phyloP scores from a whole-genome alignment of 2,329 filamentous ascomycete genomes.

The Ustilaginoidea virens region DNA sequence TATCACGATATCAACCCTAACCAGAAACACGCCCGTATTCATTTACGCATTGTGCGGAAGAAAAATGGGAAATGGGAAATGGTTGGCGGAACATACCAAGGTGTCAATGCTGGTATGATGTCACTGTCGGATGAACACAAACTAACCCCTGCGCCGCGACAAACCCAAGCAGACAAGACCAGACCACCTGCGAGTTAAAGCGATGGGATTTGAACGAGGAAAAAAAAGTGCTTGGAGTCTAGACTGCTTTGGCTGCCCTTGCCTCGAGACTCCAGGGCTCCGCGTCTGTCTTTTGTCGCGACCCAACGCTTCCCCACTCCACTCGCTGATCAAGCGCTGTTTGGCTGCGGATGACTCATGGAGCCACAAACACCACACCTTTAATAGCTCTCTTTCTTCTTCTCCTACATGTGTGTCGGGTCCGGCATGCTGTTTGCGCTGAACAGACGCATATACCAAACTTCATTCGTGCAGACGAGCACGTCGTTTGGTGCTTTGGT shows the following conservation, averaged over 20 bases:
- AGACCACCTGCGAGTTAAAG: too few species aligned
- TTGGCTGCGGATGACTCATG: constrained; percentile 7
- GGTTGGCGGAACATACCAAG: too few species aligned
- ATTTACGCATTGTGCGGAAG: not conserved
- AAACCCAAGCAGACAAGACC: too few species aligned
- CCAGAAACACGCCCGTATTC: too few species aligned
- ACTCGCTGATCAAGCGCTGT: constrained; percentile 2
- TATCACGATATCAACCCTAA: too few species aligned
- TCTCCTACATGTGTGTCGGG: constrained; percentile 2
- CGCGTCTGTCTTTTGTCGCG: constrained; percentile 2
- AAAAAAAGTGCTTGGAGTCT: too few species aligned
- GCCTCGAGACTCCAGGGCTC: too few species aligned
- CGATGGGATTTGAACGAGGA: too few species aligned
- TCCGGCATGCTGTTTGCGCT: constrained; percentile 9
- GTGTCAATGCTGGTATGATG: too few species aligned
- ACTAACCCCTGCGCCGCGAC: too few species aligned
- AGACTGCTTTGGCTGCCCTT: too few species aligned
- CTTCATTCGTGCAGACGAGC: constrained; percentile 2
- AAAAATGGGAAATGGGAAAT: not conserved
- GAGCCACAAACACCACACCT: constrained; percentile 5
- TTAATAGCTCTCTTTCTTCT: constrained; percentile 3
- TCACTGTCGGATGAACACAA: too few species aligned
- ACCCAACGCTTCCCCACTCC: constrained; percentile 4
- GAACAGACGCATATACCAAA: constrained; percentile 4
- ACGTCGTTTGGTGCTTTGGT: not conserved